Evolutionary conservation across 495 filamentous ascomycete genomes (phyloP), one percentile per base, ranked within the genome.

Genomic region (Aspergillus homomorphus): DNA sequence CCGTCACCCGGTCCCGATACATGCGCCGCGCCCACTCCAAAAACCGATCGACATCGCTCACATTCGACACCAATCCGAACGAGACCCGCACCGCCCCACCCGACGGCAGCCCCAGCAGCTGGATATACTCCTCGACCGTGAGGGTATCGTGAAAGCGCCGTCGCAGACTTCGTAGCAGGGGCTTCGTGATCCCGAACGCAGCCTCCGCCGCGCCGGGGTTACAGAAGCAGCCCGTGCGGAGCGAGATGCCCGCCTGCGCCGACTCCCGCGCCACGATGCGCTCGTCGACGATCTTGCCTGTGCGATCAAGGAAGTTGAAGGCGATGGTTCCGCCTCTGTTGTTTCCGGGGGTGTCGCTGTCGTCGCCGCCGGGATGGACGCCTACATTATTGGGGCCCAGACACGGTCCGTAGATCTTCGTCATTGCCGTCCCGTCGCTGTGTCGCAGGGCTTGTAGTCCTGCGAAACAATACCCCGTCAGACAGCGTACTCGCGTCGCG

Each of bases 221-320:
- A 48, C 56, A 58, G 41, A 58, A 58, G 16, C 56, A 58, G 12
- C 56, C 56, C 33, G 56, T 58, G 30, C 56, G 56, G 30, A 58
- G 22, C 19, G 56, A 58, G 22, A 58, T 52, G 6, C 24, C 2
- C 20, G 26, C 56, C 16, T 30, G 33, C 10, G 56, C 45, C 18
- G 56, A 58, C 24, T 58, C 56, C 33, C 30, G 33, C 44, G 46
- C 56, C 22, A 58, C 56, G 12, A 58, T 19, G 19, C 56, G 56
- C 48, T 58, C 56, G 33, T 58, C 56, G 46, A 58, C 28, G 14
- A 58, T 49, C 33, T 52, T 58, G 30, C 56, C 56, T 1, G 24
- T 24, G n/a, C 12, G 20, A 23, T 58, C 56, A 4, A 51, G 33
- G 30, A 58, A 58, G 23, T 58, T 58, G 33, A 58, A 58, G 14